phyloP scores from a whole-genome alignment of 83 land plant genomes.

The Picea abies region DNA sequence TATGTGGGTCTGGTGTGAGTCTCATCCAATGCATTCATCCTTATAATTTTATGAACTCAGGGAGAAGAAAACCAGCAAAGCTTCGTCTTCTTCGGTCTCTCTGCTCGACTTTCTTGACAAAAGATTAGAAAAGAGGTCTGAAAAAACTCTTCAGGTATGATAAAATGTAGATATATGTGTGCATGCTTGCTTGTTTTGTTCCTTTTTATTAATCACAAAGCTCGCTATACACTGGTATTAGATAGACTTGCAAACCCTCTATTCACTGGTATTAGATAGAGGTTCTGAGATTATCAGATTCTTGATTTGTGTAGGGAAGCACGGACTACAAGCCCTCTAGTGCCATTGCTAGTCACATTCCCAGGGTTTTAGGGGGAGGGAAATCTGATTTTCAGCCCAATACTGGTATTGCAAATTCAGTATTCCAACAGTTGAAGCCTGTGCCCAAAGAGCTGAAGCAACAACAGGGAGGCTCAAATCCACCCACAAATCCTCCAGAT shows the following conservation, averaged over 20 bases:
- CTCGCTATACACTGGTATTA: too few relatives aligned
- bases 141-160: neutral
- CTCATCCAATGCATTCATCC: neutral
- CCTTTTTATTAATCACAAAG: too few relatives aligned
- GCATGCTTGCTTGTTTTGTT: too few relatives aligned
- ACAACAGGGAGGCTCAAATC: neutral
- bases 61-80: neutral
- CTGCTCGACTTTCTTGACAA: constrained; percentile 2
- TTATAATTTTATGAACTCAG: neutral
- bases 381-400: neutral
- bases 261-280: neutral
- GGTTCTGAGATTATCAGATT: neutral
- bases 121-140: neutral
- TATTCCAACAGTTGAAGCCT: neutral
- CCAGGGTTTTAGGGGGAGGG: constrained; percentile 3
- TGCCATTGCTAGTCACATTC: neutral
- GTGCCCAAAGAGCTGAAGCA: neutral
- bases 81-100: neutral
- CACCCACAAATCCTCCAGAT: neutral
- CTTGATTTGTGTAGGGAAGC: neutral
- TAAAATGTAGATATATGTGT: neutral
- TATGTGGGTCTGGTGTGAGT: neutral
- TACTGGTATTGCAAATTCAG: neutral
- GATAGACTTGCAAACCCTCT: too few relatives aligned
- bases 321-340: too few relatives aligned